These are phyloP conservation scores for Fallopia convolvulus DNA, from an alignment of 148 eudicot species.

Conservation along the genomic window DNA sequence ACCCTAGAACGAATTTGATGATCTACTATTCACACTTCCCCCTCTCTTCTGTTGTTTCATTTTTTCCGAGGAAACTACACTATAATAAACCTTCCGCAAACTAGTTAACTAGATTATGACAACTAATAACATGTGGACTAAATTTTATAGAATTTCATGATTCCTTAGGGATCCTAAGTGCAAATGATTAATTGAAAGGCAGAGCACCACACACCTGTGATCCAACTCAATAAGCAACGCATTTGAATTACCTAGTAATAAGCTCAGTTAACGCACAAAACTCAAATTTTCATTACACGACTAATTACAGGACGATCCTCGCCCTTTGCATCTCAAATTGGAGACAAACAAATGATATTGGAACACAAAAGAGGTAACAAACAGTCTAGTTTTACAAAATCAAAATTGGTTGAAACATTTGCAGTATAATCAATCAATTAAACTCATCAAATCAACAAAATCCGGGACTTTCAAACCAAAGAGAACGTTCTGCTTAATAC, in stretches of 20 bases:
- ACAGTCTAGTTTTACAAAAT: background rate
- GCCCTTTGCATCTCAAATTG: constrained; percentile 1
- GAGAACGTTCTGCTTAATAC: background rate
- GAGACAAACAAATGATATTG: background rate
- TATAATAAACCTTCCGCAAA: background rate
- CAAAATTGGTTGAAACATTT: background rate
- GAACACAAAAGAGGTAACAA: background rate
- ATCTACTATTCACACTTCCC: no score
- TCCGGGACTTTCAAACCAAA: background rate
- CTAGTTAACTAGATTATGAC: background rate
- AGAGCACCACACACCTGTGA: background rate
- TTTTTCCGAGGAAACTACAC: background rate
- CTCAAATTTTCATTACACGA: background rate
- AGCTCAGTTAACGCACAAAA: background rate
- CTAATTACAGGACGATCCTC: background rate
- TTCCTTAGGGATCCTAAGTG: background rate
- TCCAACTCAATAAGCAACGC: background rate
- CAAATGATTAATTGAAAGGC: background rate
- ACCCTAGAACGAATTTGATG: no score
- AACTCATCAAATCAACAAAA: background rate
- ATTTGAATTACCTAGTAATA: background rate
- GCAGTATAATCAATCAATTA: background rate
- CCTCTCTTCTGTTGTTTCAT: no score
- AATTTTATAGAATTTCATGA: background rate
- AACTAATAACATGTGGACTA: background rate